These are phyloP conservation scores for Colletotrichum magnum DNA, from an alignment of 2,329 filamentous ascomycete genomes.

Conservation along the genomic window DNA sequence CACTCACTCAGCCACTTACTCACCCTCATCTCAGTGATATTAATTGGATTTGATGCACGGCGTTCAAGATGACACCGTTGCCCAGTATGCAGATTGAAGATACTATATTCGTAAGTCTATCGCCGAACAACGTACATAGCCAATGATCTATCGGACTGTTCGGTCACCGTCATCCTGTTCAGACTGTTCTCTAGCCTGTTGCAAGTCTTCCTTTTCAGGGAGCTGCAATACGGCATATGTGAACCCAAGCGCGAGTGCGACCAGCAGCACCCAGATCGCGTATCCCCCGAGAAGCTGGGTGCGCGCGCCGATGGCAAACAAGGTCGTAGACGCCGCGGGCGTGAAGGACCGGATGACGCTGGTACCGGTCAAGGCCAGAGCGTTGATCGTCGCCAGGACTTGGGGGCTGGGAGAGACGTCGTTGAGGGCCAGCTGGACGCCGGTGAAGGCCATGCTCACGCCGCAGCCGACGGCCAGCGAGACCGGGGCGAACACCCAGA, in stretches of 20 bases:
- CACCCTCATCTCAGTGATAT: too few relatives aligned
- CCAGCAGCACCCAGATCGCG: conserved; percentile 32
- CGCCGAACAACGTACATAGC: too few relatives aligned
- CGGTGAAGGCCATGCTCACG: conserved; percentile 79
- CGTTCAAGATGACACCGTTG: too few relatives aligned
- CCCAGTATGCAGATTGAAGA: too few relatives aligned
- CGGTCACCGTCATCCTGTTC: neutral
- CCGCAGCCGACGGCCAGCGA: conserved; percentile 70
- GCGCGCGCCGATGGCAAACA: conserved; percentile 78
- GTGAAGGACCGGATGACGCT: conserved; percentile 75
- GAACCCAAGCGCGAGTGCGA: neutral
- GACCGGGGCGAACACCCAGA: conserved; percentile 65
- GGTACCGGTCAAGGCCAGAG: conserved; percentile 68
- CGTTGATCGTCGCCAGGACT: conserved; percentile 79
- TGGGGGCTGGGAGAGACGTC: conserved; percentile 77
- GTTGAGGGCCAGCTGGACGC: conserved; percentile 80
- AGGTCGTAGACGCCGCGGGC: conserved; percentile 74
- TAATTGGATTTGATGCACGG: too few relatives aligned
- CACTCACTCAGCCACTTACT: too few relatives aligned
- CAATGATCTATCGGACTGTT: too few relatives aligned
- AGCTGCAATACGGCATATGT: conserved; percentile 23
- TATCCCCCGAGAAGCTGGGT: conserved; percentile 75
- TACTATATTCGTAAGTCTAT: too few relatives aligned
- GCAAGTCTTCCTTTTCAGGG: neutral
- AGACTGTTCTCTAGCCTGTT: conserved; percentile 12